Evolutionary conservation across 176 grass and related monocot genomes (phyloP), one percentile per base, ranked within the genome.

Genomic region (Avena eriantha): DNA sequence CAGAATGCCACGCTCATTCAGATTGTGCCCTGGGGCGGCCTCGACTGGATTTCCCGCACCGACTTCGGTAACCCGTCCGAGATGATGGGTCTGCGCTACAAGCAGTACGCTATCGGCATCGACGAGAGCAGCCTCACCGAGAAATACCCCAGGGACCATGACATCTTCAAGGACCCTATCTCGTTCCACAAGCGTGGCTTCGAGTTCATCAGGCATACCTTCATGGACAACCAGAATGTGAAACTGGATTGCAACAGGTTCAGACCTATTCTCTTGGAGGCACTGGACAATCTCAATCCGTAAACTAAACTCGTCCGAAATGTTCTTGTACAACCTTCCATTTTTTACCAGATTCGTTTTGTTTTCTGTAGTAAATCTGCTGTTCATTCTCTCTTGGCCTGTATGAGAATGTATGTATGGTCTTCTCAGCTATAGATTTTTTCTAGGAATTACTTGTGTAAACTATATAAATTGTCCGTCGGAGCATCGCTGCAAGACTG

Each of bases 161-260:
- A 90, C 22, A 93, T 93, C 74, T 92, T 96, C 78, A 93, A 49
- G 45, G 86, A 93, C 78, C 89, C 89, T 1, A 78, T 88, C 23
- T 61, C 87, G 0, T 78, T 96, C 56, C 85, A 90, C 80, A 84
- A 67, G 67, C 87, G 85, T 0, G 91, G 94, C 0, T 96, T 90
- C 14, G 43, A 55, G 19, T 91, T 31, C 54, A 83, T 93, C 24
- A 59, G 82, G 21, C 86, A 84, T 36, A 90, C 90, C n/a, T 96
- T 93, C 88, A 86, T 96, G 82, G 92, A 94, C 21, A 94, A 94
- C 51, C 95, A 95, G 76, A 97, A 92, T 59, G 90, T 97, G 26
- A 97, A 85, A 85, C 80, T 97, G 24, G 91, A 97, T 65, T 86
- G 89, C 78, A 84, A 85, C 7, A 89, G 90, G 80, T 95, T 97